phyloP scores from a whole-genome alignment of 2,329 filamentous ascomycete genomes.

The Onygena corvina region DNA sequence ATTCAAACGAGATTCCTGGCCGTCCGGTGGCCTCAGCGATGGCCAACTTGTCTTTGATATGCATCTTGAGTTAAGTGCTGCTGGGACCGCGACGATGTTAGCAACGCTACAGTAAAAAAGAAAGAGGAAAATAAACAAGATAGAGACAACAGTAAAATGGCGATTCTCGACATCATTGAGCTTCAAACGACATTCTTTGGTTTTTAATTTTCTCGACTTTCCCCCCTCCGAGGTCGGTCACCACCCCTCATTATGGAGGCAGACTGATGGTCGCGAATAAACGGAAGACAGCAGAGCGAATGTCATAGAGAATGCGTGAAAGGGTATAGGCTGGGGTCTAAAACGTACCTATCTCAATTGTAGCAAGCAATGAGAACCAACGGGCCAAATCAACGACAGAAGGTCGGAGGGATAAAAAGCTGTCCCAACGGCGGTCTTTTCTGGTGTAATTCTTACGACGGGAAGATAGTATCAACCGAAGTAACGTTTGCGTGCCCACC shows the following conservation, averaged over 20 bases:
- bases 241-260: too few species aligned
- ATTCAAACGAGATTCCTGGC: slow-evolving; percentile 96
- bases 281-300: too few species aligned
- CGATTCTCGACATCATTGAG: not conserved
- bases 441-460: not conserved
- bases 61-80: slow-evolving; percentile 52
- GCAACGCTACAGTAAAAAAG: not conserved
- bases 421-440: not conserved
- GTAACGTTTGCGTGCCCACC: slow-evolving; percentile 38
- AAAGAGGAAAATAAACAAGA: not conserved
- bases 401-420: too few species aligned
- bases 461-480: slow-evolving; percentile 27
- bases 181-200: not conserved
- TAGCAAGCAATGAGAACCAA: too few species aligned
- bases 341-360: too few species aligned
- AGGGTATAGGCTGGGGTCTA: too few species aligned
- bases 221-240: not conserved
- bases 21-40: slow-evolving; percentile 66
- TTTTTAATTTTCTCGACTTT: not conserved
- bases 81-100: not conserved
- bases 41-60: slow-evolving; percentile 83
- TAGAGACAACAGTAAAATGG: not conserved
- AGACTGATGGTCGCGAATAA: too few species aligned
- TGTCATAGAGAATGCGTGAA: too few species aligned
- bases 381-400: too few species aligned